phyloP scores from a whole-genome alignment of 192 early-diverging fungal species.

The Kappamyces sp. region DNA sequence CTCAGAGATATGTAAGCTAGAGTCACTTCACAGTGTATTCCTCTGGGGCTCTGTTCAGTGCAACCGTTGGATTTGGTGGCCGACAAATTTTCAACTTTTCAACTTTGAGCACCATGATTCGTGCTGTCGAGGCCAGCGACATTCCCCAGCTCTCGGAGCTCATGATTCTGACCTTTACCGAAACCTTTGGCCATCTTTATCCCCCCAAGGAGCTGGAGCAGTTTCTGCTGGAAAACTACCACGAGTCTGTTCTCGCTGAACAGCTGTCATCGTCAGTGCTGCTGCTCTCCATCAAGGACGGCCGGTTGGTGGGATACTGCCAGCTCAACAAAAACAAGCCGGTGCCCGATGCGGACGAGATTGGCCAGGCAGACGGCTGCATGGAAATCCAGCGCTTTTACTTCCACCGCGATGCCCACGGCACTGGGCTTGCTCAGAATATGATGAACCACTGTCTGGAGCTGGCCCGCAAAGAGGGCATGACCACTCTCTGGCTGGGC shows the following conservation, averaged over 20 bases:
- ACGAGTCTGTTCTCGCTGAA: not conserved
- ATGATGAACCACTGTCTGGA: conserved; percentile 12
- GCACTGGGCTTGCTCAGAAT: conserved; percentile 3
- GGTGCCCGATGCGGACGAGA: not conserved
- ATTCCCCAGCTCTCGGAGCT: not conserved
- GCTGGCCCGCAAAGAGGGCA: not conserved
- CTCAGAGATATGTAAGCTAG: no score
- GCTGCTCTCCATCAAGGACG: not conserved
- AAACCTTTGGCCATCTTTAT: conserved; percentile 15
- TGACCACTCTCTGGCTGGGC: conserved; percentile 17
- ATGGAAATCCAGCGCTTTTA: conserved; percentile 14
- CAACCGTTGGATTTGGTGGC: no score
- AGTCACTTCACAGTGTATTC: no score
- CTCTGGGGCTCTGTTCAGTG: no score
- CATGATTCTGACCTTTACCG: conserved; percentile 2
- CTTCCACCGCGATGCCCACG: conserved; percentile 1
- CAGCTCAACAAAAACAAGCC: not conserved
- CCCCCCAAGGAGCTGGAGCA: not conserved
- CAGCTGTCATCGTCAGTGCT: not conserved
- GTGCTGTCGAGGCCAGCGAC: no score
- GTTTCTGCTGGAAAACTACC: not conserved
- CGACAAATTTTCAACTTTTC: no score
- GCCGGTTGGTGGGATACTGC: conserved; percentile 1
- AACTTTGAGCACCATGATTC: no score
- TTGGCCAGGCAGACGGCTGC: not conserved